These are phyloP conservation scores for Phoma herbarum DNA, from an alignment of 2,329 filamentous ascomycete species.

Conservation along the genomic window DNA sequence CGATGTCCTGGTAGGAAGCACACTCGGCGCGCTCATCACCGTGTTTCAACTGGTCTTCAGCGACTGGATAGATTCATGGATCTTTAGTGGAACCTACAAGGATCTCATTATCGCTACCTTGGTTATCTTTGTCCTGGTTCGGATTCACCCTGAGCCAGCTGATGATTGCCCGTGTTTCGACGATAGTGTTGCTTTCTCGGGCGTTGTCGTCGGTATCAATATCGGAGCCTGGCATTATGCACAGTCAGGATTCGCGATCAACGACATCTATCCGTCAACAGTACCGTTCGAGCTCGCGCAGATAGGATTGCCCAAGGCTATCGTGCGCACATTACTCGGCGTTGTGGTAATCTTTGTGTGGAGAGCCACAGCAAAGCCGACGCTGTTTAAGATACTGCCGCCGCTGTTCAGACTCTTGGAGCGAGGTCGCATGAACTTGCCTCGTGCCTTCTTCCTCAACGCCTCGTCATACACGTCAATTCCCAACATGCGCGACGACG, in stretches of 20 bases:
- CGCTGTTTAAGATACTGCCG: constrained; percentile 78
- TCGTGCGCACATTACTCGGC: constrained; percentile 76
- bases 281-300: constrained; percentile 72
- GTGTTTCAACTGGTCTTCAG: constrained; percentile 65
- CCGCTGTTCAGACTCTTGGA: constrained; percentile 89
- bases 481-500: constrained; percentile 74
- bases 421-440: constrained; percentile 78
- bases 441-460: constrained; percentile 88
- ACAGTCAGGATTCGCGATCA: constrained; percentile 63
- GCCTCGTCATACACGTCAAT: constrained; percentile 91
- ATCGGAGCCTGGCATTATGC: constrained; percentile 85
- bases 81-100: constrained; percentile 64
- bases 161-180: constrained; percentile 98
- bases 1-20: constrained; percentile 83
- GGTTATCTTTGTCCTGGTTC: constrained; percentile 76
- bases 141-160: constrained; percentile 92
- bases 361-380: constrained; percentile 88
- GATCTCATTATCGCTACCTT: constrained; percentile 71
- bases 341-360: constrained; percentile 87
- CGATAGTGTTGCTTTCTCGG: constrained; percentile 92
- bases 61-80: constrained; percentile 71
- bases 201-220: constrained; percentile 85
- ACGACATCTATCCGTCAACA: constrained; percentile 64
- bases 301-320: constrained; percentile 71
- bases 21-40: constrained; percentile 74